Base-by-base conservation (phyloP, 768 basidiomycete species). In the Mrakia frigida region DNA sequence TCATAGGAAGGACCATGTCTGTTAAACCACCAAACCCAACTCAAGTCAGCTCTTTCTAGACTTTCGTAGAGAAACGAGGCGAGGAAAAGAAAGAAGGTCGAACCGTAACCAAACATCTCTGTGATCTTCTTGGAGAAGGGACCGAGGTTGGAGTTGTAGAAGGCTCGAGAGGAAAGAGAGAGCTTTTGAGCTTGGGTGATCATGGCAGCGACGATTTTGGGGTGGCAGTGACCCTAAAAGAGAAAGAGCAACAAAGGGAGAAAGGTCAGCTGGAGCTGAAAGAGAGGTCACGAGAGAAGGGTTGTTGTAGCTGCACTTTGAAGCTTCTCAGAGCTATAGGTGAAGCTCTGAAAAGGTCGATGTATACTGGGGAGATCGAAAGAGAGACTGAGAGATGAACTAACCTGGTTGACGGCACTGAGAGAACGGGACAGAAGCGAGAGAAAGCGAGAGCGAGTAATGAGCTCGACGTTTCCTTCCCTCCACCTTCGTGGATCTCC, bases 1-100 rank as follows among this genome's bases (percentile, higher is more conserved):
- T 99, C 94, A 98, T 97, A 33, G 96, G 95, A 13, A 98, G 86
- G 2, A 97, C 93, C 90, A 94, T 94, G 78, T 96, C 81, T 77
- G 80, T n/a, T n/a, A n/a, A n/a, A n/a, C n/a, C n/a, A n/a, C n/a
- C n/a, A n/a, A n/a, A n/a, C n/a, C 77, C 10, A 50, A 76, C 35
- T 10, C n/a, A 25, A 31, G 75, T 28, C 6, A 39, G 16, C 7
- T 37, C 14, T 35, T n/a, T 70, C 13, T 25, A 28, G 3, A 25
- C 2, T 11, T 10, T 67, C 7, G 7, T 6, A 4, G 10, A 39
- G 13, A 50, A 5, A 31, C 9, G 70, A 14, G 70, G 18, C 7
- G 50, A 52, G 13, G 14, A 31, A 59, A 14, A 39, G 14, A 31
- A 59, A 14, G 2, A n/a, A 37, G 75, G 59, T 79, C 67, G 13